Conservation (phyloP, 176 grass and related monocot genomes). For the Sorghum bicolor region Sorghum_bicolor_NCBIv3 NC_012875.2:49526501-49527000, state of each 20-base stretch:
- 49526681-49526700: not conserved
- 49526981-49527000: conserved; percentile 32
- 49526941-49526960: conserved; percentile 65
- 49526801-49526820: conserved; percentile 14
- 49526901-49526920: conserved; percentile 54
- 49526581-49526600: not conserved
- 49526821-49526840: not conserved
- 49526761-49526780: conserved; percentile 46
- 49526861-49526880: conserved; percentile 3
- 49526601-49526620: not conserved
- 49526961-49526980: conserved; percentile 38
- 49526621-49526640: not conserved
- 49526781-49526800: conserved; percentile 24
- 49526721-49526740: conserved; percentile 30
- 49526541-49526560: no score
- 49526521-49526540: no score
- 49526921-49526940: conserved; percentile 64
- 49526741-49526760: conserved; percentile 20
- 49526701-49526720: conserved; percentile 29
- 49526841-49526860: not conserved
- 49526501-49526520: no score
- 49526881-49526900: conserved; percentile 33
- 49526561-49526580: not conserved
- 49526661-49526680: not conserved
- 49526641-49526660: not conserved